Conservation (phyloP, 2,329 filamentous ascomycete genomes). For the Aspergillus sp. region DNA sequence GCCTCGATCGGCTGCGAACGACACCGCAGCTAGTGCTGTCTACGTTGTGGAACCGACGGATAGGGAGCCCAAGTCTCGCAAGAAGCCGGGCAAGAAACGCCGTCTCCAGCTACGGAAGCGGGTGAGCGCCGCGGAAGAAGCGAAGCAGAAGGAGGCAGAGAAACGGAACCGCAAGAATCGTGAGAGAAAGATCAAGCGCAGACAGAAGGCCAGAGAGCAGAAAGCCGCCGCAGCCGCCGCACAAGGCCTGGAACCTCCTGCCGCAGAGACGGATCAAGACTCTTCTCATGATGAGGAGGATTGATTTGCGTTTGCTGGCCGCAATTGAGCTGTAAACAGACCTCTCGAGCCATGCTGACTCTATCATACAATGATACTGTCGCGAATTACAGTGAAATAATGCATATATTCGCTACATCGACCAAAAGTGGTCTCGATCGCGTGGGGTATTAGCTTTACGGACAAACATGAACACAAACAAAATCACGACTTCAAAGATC, state of each 20-base stretch:
- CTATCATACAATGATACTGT: no score
- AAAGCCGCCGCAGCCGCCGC: slow-evolving; percentile 29
- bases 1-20: slow-evolving; percentile 16
- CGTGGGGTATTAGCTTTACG: slow-evolving; percentile 16
- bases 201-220: slow-evolving; percentile 35
- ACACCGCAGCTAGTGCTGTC: slow-evolving; percentile 13
- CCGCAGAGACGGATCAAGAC: slow-evolving; percentile 16
- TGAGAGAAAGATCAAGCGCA: slow-evolving; percentile 37
- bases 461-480: neutral
- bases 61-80: slow-evolving; percentile 30
- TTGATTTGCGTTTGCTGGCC: neutral
- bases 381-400: no score
- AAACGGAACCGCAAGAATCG: slow-evolving; percentile 40
- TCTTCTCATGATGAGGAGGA: slow-evolving; percentile 14
- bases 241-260: slow-evolving; percentile 12
- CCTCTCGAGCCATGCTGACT: no score
- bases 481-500: slow-evolving; percentile 2
- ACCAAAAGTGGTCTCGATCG: slow-evolving; percentile 5
- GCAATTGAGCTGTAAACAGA: neutral
- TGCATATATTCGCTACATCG: neutral
- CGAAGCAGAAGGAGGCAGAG: slow-evolving; percentile 35
- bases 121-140: slow-evolving; percentile 24
- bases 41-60: slow-evolving; percentile 20
- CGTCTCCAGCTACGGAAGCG: slow-evolving; percentile 40
- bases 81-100: slow-evolving; percentile 44